Base-by-base conservation (phyloP, 2,329 filamentous ascomycete genomes). In the Colletotrichum sp. region DNA sequence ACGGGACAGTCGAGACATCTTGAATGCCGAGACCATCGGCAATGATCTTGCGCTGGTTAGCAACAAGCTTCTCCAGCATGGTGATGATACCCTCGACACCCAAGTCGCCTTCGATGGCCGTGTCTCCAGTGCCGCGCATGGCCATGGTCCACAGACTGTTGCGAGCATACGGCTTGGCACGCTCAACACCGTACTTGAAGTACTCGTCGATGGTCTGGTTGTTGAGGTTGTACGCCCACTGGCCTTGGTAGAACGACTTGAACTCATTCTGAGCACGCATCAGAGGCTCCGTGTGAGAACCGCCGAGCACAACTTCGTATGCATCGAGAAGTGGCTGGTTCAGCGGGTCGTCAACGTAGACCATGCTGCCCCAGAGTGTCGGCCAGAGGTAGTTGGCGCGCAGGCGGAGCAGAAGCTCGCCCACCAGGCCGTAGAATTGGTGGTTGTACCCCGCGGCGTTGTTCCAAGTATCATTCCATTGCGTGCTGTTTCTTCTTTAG, bases 381-480 rank as follows among this genome's bases (percentile, higher is more conserved):
- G 94, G 94, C 94, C 94, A 95, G 66, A 95, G 85, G 79, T 95
- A 95, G 82, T 95, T 95, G 18, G 93, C 93, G 48, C 91, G 89
- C 32, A 94, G 87, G 8, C 94, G 89, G 8, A 95, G 89, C 2
- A 95, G 84, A 2, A 95, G 86, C 84, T 95, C 94, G 77, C 94
- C 95, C 24, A 95, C 90, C 24, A 90, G 89, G 6, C 89, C 85
- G 83, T 95, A 94, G 82, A 95, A 94, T 6, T 90, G 88, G n/a
- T 89, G 86, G 72, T 90, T 91, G 76, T 88, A 90, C 3, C 87
- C 88, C 7, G 83, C 76, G 5, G 85, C 84, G 38, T 87, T 84
- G 73, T 85, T 86, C n/a, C 84, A 84, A 1, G 86, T 87, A 71
- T 88, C 84, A 8, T 81, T 78, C 79, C 84, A 88, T 78, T 83